Base-by-base conservation (phyloP, 2,329 filamentous ascomycete species). In the Fragosphaeria purpurea region DNA sequence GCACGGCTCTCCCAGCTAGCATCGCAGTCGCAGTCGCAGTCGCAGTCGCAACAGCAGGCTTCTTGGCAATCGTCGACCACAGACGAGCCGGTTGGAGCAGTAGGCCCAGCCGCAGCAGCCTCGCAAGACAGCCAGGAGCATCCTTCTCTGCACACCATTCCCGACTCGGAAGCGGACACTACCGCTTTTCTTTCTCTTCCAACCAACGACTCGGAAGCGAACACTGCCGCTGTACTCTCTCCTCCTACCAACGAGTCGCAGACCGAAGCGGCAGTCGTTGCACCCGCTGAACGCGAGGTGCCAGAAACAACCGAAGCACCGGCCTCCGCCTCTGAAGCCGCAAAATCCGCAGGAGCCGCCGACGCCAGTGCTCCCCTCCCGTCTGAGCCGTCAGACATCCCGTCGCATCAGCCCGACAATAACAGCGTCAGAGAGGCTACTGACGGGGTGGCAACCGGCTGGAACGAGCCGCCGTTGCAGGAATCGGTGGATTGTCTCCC, bases 101-200 rank as follows among this genome's bases (percentile, higher is more conserved):
- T 7, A 37, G 35, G 11, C 11, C 35, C 35, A 37, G 35, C 11
- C 7, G 35, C 7, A 11, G 7, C 35, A 37, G 35, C 35, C 35
- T 37, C 35, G 7, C 35, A 37, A 37, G 35, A 11, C 5, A 13
- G 39, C 32, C 22, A 41, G 9, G 22, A 37, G 2, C 31, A 30
- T 6, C 35, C 30, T 2, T 49, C 52, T 8, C 45, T 39, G 1
- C 45, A 5, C 22, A 53, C 51, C 5, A 53, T 57, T n/a, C 53
- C 53, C n/a, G 54, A 55, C 46, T 56, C 54, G 1, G 40, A 55
- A 41, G 43, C 10, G 5, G 45, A 52, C 12, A 10, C 35, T 37
- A 37, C 7, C 35, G 35, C 11, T 11, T 37, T 11, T 2, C 11
- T 22, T 22, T 22, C 22, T 22, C 22, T 22, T 22, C 22, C 22